A percentile compares a stretch with the other conserved stretches of the same genome.
phyloP scores from a whole-genome alignment of 768 basidiomycete species.

The Amanita muscaria region DNA sequence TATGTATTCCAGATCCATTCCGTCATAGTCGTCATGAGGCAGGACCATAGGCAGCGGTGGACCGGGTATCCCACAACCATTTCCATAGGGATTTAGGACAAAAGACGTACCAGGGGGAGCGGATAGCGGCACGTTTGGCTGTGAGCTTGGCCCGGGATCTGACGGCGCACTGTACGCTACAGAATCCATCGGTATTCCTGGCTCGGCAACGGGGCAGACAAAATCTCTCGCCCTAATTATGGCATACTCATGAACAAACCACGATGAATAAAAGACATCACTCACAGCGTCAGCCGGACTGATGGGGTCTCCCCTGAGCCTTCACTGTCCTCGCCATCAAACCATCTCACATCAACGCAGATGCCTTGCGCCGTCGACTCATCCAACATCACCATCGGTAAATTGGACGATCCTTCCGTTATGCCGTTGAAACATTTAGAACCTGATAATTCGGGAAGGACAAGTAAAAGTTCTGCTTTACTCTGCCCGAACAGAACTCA shows the following conservation, averaged over 20 bases:
- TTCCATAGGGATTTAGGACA: no score
- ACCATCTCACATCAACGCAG: not conserved
- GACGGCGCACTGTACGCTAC: no score
- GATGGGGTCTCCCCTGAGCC: no score
- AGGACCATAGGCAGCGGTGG: no score
- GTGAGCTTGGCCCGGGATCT: no score
- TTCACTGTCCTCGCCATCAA: not conserved
- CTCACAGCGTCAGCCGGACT: constrained; percentile 1
- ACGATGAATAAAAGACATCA: not conserved
- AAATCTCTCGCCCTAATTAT: constrained; percentile 5
- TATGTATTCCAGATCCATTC: not conserved
- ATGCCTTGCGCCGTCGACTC: not conserved
- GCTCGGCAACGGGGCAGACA: constrained; percentile 1
- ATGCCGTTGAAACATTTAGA: constrained; percentile 4
- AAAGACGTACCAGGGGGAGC: no score
- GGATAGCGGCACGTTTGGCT: no score
- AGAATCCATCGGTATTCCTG: not conserved
- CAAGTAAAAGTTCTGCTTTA: constrained; percentile 5
- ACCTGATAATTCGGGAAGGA: constrained; percentile 7
- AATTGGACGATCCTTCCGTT: constrained; percentile 6
- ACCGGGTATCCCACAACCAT: no score
- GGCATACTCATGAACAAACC: not conserved
- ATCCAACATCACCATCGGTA: constrained; percentile 7
- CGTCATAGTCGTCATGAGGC: not conserved
- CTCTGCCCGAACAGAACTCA: not conserved